Base-by-base conservation (phyloP, 140 eudicot species). In the Artemisia princeps region DNA sequence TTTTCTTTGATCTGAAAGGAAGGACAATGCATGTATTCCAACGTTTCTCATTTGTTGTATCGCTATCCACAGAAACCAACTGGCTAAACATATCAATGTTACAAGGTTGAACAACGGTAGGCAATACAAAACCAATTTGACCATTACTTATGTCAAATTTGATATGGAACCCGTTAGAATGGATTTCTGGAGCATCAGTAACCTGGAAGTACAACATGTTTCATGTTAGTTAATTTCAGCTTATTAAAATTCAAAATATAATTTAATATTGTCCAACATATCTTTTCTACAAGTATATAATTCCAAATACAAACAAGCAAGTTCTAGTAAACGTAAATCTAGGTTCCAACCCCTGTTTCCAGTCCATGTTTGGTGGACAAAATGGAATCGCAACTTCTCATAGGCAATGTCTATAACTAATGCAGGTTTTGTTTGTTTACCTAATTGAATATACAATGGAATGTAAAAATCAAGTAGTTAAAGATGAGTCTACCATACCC, bases 181-280 rank as follows among this genome's bases (percentile, higher is more conserved):
- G 98, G 53, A 92, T 92, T 80, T 92, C 98, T 1, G 98, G 98
- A 76, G 96, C 92, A 88, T 92, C 87, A 14, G 96, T 85, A 64
- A 92, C 89, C 97, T 91, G 69, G 28, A 76, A 56, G 71, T 57
- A 13, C 24, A 73, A 16, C 63, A 61, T 12, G 11, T 28, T 15
- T 1, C 54, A 52, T 17, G 0, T 49, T 26, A 24, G 28, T 10
- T 42, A 19, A 3, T 0, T 37, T 37, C 9, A 6, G 44, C 44
- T 37, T 37, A 37, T 37, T 37, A 37, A 1, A 37, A 37, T 6
- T 37, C 44, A 37, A 37, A 30, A 37, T 37, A 37, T 37, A 37
- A 6, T 37, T 37, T 37, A 37, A 37, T 37, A 6, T 37, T 6
- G 44, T 1, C 44, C 44, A 37, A 37, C 10, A 37, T 10, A 37